phyloP scores from a whole-genome alignment of 2,329 filamentous ascomycete genomes.

The Fusarium decemcellulare region DNA sequence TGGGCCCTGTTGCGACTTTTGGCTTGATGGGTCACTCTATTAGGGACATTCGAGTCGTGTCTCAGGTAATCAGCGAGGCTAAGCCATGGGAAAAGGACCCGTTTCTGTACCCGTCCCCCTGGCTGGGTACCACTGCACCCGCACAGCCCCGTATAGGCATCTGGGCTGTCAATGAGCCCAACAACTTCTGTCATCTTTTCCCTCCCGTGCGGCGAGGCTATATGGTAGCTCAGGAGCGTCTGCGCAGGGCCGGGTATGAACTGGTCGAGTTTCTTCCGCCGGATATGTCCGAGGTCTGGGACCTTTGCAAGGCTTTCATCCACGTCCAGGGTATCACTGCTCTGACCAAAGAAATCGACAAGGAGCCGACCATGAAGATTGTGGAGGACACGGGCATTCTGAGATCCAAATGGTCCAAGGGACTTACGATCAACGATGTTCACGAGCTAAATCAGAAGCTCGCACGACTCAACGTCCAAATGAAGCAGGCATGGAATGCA shows the following conservation, averaged over 20 bases:
- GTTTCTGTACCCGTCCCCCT: neutral
- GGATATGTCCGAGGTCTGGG: slow-evolving; percentile 7
- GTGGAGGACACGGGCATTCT: neutral
- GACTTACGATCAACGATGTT: neutral
- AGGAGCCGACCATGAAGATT: neutral
- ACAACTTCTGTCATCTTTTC: neutral
- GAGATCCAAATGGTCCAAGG: neutral
- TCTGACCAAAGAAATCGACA: neutral
- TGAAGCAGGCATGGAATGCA: neutral
- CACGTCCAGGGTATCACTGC: slow-evolving; percentile 3
- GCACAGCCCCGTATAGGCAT: neutral
- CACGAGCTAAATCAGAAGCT: neutral
- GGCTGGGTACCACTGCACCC: neutral
- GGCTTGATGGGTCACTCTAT: neutral
- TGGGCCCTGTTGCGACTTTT: neutral
- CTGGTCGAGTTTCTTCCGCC: slow-evolving; percentile 2
- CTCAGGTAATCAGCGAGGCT: neutral
- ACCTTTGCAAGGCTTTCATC: slow-evolving; percentile 9
- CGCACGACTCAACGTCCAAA: neutral
- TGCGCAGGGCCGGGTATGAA: neutral
- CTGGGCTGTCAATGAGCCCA: neutral
- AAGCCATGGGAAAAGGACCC: neutral
- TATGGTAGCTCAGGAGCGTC: neutral
- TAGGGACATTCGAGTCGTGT: neutral
- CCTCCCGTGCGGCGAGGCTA: neutral